A percentile compares a stretch with the other conserved stretches of the same genome.
phyloP scores from a whole-genome alignment of 805 yeast species.

The Pichia insulana region DNA sequence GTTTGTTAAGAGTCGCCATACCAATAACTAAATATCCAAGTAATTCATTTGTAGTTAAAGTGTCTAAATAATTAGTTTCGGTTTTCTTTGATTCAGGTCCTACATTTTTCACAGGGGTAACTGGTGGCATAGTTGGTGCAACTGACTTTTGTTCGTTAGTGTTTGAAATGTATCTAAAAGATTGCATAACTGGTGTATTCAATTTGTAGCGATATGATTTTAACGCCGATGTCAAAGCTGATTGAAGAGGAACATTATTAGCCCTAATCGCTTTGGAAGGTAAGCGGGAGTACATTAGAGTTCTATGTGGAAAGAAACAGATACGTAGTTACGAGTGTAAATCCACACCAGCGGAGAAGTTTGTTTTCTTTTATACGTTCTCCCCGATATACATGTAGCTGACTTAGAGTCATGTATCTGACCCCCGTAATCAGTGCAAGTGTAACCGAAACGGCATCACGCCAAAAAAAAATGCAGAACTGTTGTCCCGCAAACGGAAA shows the following conservation, averaged over 20 bases:
- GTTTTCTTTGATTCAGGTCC: neutral
- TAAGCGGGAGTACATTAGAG: too few species aligned
- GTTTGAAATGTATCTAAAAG: neutral
- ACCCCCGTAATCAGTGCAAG: too few species aligned
- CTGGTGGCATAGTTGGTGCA: neutral
- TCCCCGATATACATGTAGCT: too few species aligned
- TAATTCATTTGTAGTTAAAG: slow-evolving; percentile 45
- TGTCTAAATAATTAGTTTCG: slow-evolving; percentile 35
- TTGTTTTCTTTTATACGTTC: too few species aligned
- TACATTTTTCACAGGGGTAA: neutral
- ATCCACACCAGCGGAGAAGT: too few species aligned
- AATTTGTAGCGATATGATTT: neutral
- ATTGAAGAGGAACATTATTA: too few species aligned
- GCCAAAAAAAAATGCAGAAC: too few species aligned
- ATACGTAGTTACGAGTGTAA: too few species aligned
- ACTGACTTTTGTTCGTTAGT: slow-evolving; percentile 1
- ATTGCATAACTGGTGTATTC: neutral
- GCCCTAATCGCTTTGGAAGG: too few species aligned
- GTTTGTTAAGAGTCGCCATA: slow-evolving; percentile 54
- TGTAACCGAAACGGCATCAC: too few species aligned
- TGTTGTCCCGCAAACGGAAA: neutral
- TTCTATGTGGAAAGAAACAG: too few species aligned
- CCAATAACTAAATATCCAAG: slow-evolving; percentile 64
- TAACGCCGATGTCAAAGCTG: neutral
- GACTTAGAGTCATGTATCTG: too few species aligned